These are phyloP conservation scores for Berkeleyomyces rouxiae DNA, from an alignment of 2,329 filamentous ascomycete genomes.

Conservation along the genomic window DNA sequence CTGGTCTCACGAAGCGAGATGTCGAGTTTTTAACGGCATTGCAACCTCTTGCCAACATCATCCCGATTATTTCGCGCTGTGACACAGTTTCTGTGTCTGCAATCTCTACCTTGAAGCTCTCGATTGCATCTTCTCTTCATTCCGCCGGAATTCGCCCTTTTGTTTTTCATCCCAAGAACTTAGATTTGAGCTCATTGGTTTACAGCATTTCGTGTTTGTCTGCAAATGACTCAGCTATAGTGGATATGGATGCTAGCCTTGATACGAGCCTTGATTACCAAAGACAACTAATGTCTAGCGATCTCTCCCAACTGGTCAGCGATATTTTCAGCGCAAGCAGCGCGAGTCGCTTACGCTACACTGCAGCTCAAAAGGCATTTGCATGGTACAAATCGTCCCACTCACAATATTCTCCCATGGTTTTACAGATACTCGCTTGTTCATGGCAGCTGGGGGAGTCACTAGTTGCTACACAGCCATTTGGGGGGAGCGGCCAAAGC, in stretches of 20 bases:
- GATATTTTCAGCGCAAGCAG: slow-evolving; percentile 64
- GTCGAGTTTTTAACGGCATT: slow-evolving; percentile 56
- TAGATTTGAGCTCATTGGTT: slow-evolving; percentile 21
- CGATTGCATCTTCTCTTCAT: slow-evolving; percentile 38
- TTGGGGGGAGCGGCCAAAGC: slow-evolving; percentile 16
- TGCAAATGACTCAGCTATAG: slow-evolving; percentile 31
- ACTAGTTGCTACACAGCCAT: neutral
- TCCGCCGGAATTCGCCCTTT: slow-evolving; percentile 47
- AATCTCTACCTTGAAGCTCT: slow-evolving; percentile 40
- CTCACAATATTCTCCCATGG: slow-evolving; percentile 14
- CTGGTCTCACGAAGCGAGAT: slow-evolving; percentile 44
- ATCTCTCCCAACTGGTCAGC: slow-evolving; percentile 52
- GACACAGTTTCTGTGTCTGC: slow-evolving; percentile 49
- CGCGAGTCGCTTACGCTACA: slow-evolving; percentile 65
- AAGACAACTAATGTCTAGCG: slow-evolving; percentile 60
- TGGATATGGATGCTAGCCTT: slow-evolving; percentile 68
- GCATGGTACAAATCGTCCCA: slow-evolving; percentile 40
- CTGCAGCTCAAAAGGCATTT: slow-evolving; percentile 66
- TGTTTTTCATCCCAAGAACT: slow-evolving; percentile 31
- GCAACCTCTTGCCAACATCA: slow-evolving; percentile 60
- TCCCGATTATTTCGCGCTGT: slow-evolving; percentile 63
- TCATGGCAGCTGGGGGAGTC: slow-evolving; percentile 26
- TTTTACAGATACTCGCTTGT: slow-evolving; percentile 23
- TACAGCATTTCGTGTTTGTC: slow-evolving; percentile 50
- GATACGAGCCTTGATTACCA: slow-evolving; percentile 88